phyloP scores from a whole-genome alignment of 345 rosid species.

The Theobroma cacao region DNA sequence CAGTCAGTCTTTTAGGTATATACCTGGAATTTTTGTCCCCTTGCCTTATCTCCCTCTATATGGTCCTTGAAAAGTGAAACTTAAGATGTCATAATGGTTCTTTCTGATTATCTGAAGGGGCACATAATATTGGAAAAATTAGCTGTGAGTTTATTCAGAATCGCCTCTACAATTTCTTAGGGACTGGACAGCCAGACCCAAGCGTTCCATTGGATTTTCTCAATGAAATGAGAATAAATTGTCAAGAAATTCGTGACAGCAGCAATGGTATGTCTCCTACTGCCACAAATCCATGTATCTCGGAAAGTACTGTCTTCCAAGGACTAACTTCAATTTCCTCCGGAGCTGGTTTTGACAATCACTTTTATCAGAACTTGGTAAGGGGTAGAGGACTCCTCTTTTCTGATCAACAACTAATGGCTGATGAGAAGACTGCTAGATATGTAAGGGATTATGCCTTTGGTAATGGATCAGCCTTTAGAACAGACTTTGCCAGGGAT shows the following conservation, averaged over 20 bases:
- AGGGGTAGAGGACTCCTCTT: conserved; percentile 44
- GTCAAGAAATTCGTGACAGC: conserved; percentile 14
- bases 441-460: conserved; percentile 32
- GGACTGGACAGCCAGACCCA: conserved; percentile 43
- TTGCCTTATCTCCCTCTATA: background rate
- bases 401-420: conserved; percentile 54
- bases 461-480: conserved; percentile 33
- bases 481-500: conserved; percentile 40
- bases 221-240: conserved; percentile 26
- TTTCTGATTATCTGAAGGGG: conserved; percentile 33
- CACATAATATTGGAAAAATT: conserved; percentile 42
- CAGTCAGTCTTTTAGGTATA: conserved; percentile 48
- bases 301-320: background rate
- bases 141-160: conserved; percentile 37
- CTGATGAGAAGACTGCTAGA: conserved; percentile 38
- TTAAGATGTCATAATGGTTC: background rate
- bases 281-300: background rate
- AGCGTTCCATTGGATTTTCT: conserved; percentile 35
- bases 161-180: conserved; percentile 38
- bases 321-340: conserved; percentile 29
- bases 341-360: conserved; percentile 36
- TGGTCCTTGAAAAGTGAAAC: background rate
- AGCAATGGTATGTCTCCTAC: background rate
- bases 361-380: conserved; percentile 39
- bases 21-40: background rate